Evolutionary conservation across 768 basidiomycete genomes (phyloP), one percentile per base, ranked within the genome.

Genomic region (Tylopilus subfusipes): DNA sequence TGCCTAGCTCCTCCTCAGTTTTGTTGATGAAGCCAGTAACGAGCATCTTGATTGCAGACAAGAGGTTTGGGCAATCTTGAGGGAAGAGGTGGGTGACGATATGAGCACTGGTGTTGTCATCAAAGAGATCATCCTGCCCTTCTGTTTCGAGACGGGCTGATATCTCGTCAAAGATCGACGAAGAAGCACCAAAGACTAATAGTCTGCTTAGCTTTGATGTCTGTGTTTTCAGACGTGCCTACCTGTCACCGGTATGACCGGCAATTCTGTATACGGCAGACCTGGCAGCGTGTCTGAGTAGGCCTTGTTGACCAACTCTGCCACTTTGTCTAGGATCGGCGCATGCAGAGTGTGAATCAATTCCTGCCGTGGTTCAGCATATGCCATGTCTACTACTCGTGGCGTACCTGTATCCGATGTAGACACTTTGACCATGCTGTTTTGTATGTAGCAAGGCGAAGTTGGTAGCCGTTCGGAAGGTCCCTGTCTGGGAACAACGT

Each of bases 391-490:
- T 53, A 25, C 56, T 51, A 29, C 40, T 10, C 19, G 48, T n/a
- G 3, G 44, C 76, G 19, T 56, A 86, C 84, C 72, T 82, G 80
- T 19, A 86, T 69, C 18, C 79, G 77, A 10, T 71, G 63, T 27
- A 86, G 68, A 64, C 85, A 87, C 54, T 76, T 82, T 50, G 59
- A 71, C 86, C 86, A 89, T 2, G 81, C 81, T 2, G 60, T 63
- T 47, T 64, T 77, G 65, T 88, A 89, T 6, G 79, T 81, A 44
- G 74, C 61, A 46, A 85, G 69, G 24, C 83, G 76, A 39, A 79
- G 59, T 30, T 69, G 58, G 50, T 72, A 72, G 21, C 73, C 70
- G 18, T 71, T 60, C 19, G 59, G 60, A 29, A 65, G 55, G 38
- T 70, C 69, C 47, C 68, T 66, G 30, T 65, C 68, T 10, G 67